These are phyloP conservation scores for Colletotrichum theobromicola DNA, from an alignment of 2,329 filamentous ascomycete genomes.

Conservation along the genomic window DNA sequence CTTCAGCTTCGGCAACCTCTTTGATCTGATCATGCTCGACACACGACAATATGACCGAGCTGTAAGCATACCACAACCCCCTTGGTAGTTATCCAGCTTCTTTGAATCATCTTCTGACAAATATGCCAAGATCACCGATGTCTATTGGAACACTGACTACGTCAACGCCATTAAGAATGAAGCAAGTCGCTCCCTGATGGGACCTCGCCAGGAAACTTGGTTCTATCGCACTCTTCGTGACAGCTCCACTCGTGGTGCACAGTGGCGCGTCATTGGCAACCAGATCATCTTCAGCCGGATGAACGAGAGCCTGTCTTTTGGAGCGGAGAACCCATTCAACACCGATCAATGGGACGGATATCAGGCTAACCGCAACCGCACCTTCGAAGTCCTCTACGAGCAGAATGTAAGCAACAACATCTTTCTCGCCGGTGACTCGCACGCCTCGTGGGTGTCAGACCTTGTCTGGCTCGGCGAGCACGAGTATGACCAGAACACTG, in stretches of 20 bases:
- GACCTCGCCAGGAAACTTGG: conserved; percentile 75
- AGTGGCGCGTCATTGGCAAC: conserved; percentile 75
- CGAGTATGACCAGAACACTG: conserved; percentile 57
- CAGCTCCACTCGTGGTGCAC: conserved; percentile 67
- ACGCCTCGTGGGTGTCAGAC: conserved; percentile 69
- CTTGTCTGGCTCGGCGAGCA: conserved; percentile 62
- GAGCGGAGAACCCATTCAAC: conserved; percentile 46
- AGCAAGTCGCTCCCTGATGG: conserved; percentile 73
- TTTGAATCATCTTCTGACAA: background rate
- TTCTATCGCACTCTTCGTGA: conserved; percentile 66
- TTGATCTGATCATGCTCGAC: conserved; percentile 73
- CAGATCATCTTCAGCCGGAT: conserved; percentile 67
- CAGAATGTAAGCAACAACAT: conserved; percentile 76
- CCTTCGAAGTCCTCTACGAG: conserved; percentile 68
- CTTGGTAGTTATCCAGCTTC: background rate
- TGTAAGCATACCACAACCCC: background rate
- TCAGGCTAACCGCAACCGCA: conserved; percentile 72
- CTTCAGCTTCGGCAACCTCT: conserved; percentile 69
- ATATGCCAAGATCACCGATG: conserved; percentile 29
- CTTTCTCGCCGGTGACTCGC: conserved; percentile 73
- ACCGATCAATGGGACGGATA: conserved; percentile 66
- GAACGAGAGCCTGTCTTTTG: conserved; percentile 33
- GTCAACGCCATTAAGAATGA: conserved; percentile 68
- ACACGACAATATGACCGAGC: conserved; percentile 70
- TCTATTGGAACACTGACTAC: conserved; percentile 66